Base-by-base conservation (phyloP, 2,329 filamentous ascomycete species). In the Chaetothyriales sp. region DNA sequence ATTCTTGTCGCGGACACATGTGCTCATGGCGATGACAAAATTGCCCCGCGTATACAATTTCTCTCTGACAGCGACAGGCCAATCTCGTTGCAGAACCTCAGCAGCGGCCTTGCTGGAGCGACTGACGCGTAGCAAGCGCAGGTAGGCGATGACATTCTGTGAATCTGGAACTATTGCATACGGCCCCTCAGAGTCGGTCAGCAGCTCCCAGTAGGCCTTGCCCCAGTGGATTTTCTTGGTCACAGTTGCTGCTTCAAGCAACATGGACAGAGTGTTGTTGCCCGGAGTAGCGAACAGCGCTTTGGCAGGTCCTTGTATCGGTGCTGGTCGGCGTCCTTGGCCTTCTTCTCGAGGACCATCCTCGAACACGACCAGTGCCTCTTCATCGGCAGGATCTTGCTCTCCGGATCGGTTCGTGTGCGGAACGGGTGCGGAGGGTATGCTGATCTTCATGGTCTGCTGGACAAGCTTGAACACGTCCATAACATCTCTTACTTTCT, bases 401-500 rank as follows among this genome's bases (percentile, higher is more conserved):
- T 26, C 15, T 2, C 8, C 3, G n/a, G 44, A n/a, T 19, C 36
- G 19, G 8, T 49, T 28, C 19, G 1, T 18, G 18, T 18, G 3
- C 8, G 12, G 8, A 39, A 39, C 32, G 32, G 32, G 8, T 4
- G 12, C 32, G 10, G 32, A 39, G 10, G 32, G 32, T 5, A 39
- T 39, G 32, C 10, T 15, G 43, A 95, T 76, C 46, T 79, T 76
- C 79, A 90, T 89, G 0, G 87, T 85, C 66, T 95, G 82, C 57
- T 87, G 76, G n/a, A 93, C 67, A 18, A 95, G 71, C 42, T 78
- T 77, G 19, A 95, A 74, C 1, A 95, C 72, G 59, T 86, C 79
- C 55, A 83, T 78, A 65, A 76, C 81, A 58, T 92, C 81, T 47
- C 72, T 66, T 18, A 76, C 70, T 9, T 74, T 67, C 36, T 66